These are phyloP conservation scores for Ustilago xerochloae DNA, from an alignment of 1,284 basidiomycete species.

Conservation along the genomic window DNA sequence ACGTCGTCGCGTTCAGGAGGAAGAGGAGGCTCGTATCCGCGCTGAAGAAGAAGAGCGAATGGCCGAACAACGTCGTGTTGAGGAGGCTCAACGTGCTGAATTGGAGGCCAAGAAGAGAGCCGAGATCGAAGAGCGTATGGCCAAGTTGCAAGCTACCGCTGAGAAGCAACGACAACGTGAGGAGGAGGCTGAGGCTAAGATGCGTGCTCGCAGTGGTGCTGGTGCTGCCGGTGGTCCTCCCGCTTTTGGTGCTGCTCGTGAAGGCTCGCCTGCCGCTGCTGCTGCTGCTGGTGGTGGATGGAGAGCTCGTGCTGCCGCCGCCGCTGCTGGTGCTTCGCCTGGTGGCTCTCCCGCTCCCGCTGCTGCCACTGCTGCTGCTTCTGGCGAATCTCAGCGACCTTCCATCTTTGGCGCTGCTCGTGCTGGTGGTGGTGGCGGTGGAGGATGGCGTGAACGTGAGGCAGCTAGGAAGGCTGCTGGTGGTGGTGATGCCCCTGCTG, in stretches of 20 bases:
- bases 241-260: slow-evolving; percentile 6
- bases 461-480: slow-evolving; percentile 33
- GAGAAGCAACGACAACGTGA: slow-evolving; percentile 62
- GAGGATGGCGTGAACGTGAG: slow-evolving; percentile 37
- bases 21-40: slow-evolving; percentile 37
- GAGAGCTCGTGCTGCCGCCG: slow-evolving; percentile 12
- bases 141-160: slow-evolving; percentile 56
- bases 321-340: slow-evolving; percentile 3
- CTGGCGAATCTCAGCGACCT: slow-evolving; percentile 33
- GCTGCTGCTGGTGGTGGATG: slow-evolving; percentile 16
- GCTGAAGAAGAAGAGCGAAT: slow-evolving; percentile 50
- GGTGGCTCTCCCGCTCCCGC: slow-evolving; percentile 8
- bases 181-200: slow-evolving; percentile 50
- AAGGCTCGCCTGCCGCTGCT: slow-evolving; percentile 22
- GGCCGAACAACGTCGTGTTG: slow-evolving; percentile 57
- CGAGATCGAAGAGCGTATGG: slow-evolving; percentile 64
- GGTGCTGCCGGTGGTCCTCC: slow-evolving; percentile 10
- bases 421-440: slow-evolving; percentile 21
- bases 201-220: slow-evolving; percentile 13
- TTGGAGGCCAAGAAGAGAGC: slow-evolving; percentile 65
- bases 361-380: slow-evolving; percentile 20
- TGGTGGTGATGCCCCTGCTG: slow-evolving; percentile 8
- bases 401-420: slow-evolving; percentile 34
- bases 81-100: slow-evolving; percentile 61
- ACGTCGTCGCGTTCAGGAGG: slow-evolving; percentile 53